These are phyloP conservation scores for Cadophora luteo-olivacea DNA, from an alignment of 2,329 filamentous ascomycete species.

Conservation along the genomic window DNA sequence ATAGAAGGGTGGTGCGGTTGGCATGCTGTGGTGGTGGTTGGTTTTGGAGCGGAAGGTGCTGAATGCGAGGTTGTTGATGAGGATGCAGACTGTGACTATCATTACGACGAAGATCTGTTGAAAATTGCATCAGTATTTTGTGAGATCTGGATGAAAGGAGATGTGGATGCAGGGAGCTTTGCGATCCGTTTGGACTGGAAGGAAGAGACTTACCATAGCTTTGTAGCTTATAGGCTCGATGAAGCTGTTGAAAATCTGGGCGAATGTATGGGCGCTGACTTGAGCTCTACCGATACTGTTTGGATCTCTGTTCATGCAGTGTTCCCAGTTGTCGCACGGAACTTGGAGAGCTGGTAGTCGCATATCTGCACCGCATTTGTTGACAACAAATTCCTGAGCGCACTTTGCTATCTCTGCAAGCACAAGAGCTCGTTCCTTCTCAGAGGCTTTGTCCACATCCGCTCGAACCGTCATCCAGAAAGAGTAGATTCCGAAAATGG, in stretches of 20 bases:
- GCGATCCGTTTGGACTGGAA: background rate
- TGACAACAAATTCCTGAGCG: conserved; percentile 74
- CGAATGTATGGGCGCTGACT: conserved; percentile 86
- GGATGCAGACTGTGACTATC: conserved; percentile 54
- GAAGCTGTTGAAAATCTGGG: conserved; percentile 92
- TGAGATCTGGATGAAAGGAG: background rate
- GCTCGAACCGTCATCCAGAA: conserved; percentile 42
- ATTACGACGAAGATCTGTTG: conserved; percentile 58
- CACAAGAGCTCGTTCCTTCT: conserved; percentile 68
- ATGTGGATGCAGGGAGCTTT: background rate
- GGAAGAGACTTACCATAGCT: conserved; percentile 61
- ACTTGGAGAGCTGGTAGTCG: conserved; percentile 75
- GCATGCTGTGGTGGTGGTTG: conserved; percentile 31
- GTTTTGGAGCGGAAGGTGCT: conserved; percentile 43
- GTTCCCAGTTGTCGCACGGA: conserved; percentile 80
- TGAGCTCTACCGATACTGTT: conserved; percentile 78
- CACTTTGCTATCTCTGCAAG: conserved; percentile 83
- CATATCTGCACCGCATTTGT: conserved; percentile 72
- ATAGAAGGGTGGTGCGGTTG: conserved; percentile 37
- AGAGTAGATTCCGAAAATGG: conserved; percentile 46
- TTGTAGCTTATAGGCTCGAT: conserved; percentile 91
- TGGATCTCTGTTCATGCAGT: conserved; percentile 87
- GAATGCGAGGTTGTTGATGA: conserved; percentile 59
- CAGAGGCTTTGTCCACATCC: conserved; percentile 56
- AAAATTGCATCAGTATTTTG: background rate